Conservation (phyloP, 129 eudicot genomes). For the Flaveria brownii region DNA sequence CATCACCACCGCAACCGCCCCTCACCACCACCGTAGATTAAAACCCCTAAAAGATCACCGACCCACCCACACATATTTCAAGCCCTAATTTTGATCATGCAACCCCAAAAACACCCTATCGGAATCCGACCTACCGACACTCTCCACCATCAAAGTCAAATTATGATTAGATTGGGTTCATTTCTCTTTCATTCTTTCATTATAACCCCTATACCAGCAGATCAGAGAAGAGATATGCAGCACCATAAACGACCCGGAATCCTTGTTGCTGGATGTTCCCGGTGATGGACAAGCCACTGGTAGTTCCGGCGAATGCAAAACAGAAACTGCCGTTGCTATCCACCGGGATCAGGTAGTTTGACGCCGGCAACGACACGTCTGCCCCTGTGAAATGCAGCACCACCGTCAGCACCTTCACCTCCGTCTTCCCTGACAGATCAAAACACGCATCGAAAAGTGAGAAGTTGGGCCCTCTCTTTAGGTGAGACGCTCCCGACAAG, state of each 20-base stretch:
- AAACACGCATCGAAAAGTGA: constrained; percentile 90
- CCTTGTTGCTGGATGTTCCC: constrained; percentile 98
- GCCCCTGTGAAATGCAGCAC: constrained; percentile 83
- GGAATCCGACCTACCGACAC: too few species aligned
- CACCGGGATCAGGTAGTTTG: constrained; percentile 88
- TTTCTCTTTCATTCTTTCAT: too few species aligned
- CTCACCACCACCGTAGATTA: too few species aligned
- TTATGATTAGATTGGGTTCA: too few species aligned
- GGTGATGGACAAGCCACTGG: constrained; percentile 73
- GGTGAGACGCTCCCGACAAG: constrained; percentile 50
- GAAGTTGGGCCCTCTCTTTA: constrained; percentile 65
- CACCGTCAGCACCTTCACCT: constrained; percentile 90
- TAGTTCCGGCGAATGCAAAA: constrained; percentile 90
- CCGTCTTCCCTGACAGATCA: constrained; percentile 76
- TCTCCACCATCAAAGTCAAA: too few species aligned
- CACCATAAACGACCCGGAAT: constrained; percentile 75
- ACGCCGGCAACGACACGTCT: constrained; percentile 81
- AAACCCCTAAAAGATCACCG: too few species aligned
- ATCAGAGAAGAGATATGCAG: too few species aligned
- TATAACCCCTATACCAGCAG: too few species aligned
- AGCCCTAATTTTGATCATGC: too few species aligned
- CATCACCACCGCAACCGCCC: too few species aligned
- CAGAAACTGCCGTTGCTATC: constrained; percentile 70
- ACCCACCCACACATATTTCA: too few species aligned
- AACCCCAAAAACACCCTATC: too few species aligned